A percentile compares a stretch with the other conserved stretches of the same genome.
These are phyloP conservation scores for Eucalyptus cloeziana DNA, from an alignment of 345 rosid genomes.

Conservation along the genomic window DNA sequence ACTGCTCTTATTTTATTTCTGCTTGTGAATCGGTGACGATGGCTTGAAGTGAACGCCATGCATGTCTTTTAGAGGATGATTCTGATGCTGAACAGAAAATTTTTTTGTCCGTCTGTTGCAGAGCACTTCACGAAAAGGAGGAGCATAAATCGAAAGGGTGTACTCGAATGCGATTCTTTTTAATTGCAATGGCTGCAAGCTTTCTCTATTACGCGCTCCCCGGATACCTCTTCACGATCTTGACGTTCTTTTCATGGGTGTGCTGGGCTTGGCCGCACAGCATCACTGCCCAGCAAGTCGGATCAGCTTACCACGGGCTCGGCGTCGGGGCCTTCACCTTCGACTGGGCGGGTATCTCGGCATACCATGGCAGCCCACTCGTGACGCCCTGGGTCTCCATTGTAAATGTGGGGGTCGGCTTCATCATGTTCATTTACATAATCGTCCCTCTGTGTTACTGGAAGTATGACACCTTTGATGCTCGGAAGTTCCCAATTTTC, in stretches of 20 bases:
- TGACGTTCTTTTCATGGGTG: constrained; percentile 97
- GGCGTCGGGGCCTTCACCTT: constrained; percentile 91
- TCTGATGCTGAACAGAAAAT: not conserved
- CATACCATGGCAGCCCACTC: constrained; percentile 96
- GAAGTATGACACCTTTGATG: constrained; percentile 82
- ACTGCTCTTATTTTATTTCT: not conserved
- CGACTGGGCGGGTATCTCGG: constrained; percentile 99
- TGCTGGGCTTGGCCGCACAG: constrained; percentile 87
- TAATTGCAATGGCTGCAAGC: constrained; percentile 49
- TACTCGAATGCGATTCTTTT: constrained; percentile 81
- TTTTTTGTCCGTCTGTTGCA: constrained; percentile 6
- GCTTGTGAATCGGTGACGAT: not conserved
- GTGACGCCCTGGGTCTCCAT: constrained; percentile 91
- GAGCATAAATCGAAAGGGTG: constrained; percentile 42
- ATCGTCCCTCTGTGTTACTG: constrained; percentile 91
- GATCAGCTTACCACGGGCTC: constrained; percentile 94
- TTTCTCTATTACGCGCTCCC: constrained; percentile 76
- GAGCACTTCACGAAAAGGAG: constrained; percentile 95
- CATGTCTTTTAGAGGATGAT: not conserved
- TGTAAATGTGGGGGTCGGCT: constrained; percentile 81
- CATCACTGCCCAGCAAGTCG: constrained; percentile 94
- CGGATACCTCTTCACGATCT: constrained; percentile 75
- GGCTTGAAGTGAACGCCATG: not conserved
- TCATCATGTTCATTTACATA: constrained; percentile 87
- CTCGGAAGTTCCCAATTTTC: constrained; percentile 82